These are phyloP conservation scores for Arxiozyma slooffiae DNA, from an alignment of 1,139 yeast genomes.

Conservation along the genomic window DNA sequence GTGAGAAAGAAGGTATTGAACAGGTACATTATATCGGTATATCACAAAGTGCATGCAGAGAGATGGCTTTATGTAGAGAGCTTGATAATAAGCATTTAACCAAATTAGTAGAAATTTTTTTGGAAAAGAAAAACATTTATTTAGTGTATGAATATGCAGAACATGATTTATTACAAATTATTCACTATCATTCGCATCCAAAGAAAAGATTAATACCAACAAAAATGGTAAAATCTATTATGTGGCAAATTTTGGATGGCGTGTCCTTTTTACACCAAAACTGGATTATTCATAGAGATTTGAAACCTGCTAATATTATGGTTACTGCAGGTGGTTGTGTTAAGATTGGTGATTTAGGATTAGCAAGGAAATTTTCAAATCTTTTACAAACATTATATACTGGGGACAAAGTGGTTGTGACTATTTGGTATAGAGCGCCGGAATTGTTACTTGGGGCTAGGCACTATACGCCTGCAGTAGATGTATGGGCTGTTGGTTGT, in stretches of 20 bases:
- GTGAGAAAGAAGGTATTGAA: constrained; percentile 84
- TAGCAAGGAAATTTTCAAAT: constrained; percentile 82
- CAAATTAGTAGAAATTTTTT: constrained; percentile 68
- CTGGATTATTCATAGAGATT: constrained; percentile 91
- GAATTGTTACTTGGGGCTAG: constrained; percentile 83
- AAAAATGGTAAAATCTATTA: constrained; percentile 64
- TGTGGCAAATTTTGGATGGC: constrained; percentile 90
- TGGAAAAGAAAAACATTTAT: constrained; percentile 83
- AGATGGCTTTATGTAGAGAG: constrained; percentile 91
- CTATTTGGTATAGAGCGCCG: constrained; percentile 97
- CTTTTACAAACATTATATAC: constrained; percentile 82
- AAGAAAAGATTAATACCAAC: constrained; percentile 72
- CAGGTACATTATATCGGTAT: constrained; percentile 85
- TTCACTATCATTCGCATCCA: constrained; percentile 89
- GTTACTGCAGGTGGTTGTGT: constrained; percentile 81
- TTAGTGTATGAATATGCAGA: constrained; percentile 96
- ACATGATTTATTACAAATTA: constrained; percentile 85
- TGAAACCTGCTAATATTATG: constrained; percentile 97
- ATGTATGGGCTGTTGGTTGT: constrained; percentile 96
- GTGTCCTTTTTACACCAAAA: constrained; percentile 86
- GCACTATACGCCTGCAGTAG: constrained; percentile 91
- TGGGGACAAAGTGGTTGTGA: constrained; percentile 95
- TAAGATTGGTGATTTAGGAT: constrained; percentile 91
- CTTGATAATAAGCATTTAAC: constrained; percentile 71
- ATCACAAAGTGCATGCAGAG: constrained; percentile 92